Conservation (phyloP, 768 basidiomycete genomes). For the Mycena haematopus region DNA sequence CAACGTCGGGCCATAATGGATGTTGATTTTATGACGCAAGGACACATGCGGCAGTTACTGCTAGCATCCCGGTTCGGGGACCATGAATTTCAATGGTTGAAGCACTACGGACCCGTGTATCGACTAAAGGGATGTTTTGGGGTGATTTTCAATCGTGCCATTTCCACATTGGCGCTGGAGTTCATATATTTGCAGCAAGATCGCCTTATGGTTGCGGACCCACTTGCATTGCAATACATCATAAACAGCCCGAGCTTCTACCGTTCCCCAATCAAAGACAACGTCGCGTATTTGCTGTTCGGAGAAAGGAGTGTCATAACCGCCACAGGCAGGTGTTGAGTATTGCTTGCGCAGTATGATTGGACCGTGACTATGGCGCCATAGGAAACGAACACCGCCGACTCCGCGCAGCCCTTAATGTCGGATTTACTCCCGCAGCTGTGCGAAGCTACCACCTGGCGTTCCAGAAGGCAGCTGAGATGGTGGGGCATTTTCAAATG, state of each 20-base stretch:
- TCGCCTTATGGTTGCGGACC: not conserved
- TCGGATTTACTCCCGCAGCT: not conserved
- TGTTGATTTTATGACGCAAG: not conserved
- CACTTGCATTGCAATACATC: not conserved
- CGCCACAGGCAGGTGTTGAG: not conserved
- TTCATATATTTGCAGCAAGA: not conserved
- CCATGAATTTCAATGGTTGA: not conserved
- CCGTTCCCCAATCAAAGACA: not conserved
- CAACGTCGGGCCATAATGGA: not conserved
- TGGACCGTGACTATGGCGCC: not conserved
- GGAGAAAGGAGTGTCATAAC: not conserved
- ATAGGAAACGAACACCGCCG: not conserved
- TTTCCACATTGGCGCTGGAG: not conserved
- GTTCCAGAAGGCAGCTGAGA: conserved; percentile 2
- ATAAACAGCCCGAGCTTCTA: not conserved
- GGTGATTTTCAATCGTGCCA: not conserved
- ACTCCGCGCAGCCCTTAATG: conserved; percentile 24
- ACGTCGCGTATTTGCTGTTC: not conserved
- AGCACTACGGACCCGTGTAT: not conserved
- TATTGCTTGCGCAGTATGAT: not conserved
- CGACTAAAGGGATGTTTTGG: not conserved
- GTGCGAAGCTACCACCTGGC: not conserved
- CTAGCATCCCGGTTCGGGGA: not conserved
- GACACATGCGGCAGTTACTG: not conserved
- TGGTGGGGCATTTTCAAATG: not conserved